Conservation (phyloP, 2,329 filamentous ascomycete species). For the Fusarium redolens region DNA sequence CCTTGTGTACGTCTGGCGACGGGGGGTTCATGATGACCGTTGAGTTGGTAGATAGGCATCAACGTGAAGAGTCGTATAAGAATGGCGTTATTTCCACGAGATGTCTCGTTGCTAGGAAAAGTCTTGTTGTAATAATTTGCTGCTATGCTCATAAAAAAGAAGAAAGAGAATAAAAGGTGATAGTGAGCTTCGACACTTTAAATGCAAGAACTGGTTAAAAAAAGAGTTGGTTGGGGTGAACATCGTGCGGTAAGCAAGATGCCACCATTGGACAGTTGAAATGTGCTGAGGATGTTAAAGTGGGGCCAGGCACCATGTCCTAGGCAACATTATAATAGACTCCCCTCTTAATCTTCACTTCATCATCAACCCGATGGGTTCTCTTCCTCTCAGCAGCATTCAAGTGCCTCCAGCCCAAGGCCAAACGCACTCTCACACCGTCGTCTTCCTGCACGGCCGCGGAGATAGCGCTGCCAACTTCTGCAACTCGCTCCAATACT, state of each 20-base stretch:
- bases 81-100: neutral
- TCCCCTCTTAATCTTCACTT: neutral
- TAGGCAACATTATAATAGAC: neutral
- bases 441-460: constrained; percentile 60
- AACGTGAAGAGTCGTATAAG: rapidly evolving
- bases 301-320: too few species aligned
- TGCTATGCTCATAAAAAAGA: too few species aligned
- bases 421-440: constrained; percentile 53
- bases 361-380: neutral
- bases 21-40: rapidly evolving
- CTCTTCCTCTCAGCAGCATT: neutral
- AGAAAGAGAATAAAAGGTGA: too few species aligned
- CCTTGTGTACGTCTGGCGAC: neutral
- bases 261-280: too few species aligned
- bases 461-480: constrained; percentile 54
- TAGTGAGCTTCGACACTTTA: too few species aligned
- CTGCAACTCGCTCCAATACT: constrained; percentile 45
- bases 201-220: too few species aligned
- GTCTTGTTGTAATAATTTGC: too few species aligned
- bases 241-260: too few species aligned
- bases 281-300: neutral
- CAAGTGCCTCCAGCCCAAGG: neutral
- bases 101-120: too few species aligned
- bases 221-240: too few species aligned
- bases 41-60: rapidly evolving